Evolutionary conservation across 225 moss, liverwort and hornwort genomes (phyloP).

Genomic region (Lunularia cruciata): DNA sequence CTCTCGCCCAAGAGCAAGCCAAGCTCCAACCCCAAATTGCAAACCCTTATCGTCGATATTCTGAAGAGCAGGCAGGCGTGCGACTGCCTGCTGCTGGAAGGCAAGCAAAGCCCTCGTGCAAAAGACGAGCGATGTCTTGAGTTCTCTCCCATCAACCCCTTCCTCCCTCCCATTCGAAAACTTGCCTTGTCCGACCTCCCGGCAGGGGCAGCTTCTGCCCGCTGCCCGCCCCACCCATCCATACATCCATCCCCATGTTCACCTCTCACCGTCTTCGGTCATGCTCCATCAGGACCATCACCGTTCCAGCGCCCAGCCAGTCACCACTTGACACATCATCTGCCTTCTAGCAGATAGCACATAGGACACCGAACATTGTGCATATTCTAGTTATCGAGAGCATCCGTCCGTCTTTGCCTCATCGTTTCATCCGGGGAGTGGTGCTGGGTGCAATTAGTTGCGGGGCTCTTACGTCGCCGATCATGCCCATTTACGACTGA

Average conservation of each 20-base stretch:
- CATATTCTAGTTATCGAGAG: no score
- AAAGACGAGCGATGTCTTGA: slow-evolving; percentile 11
- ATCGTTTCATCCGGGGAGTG: no score
- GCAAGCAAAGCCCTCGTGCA: slow-evolving; percentile 24
- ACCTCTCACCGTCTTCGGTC: background rate
- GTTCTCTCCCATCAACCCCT: slow-evolving; percentile 6
- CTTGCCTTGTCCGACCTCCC: background rate
- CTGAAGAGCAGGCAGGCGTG: slow-evolving; percentile 5
- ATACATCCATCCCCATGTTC: slow-evolving; percentile 3
- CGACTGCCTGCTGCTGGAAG: slow-evolving; percentile 25
- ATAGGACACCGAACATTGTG: no score
- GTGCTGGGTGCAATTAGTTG: background rate
- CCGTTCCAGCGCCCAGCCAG: slow-evolving; percentile 20
- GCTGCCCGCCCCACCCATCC: background rate
- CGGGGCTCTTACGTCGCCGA: background rate
- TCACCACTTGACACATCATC: slow-evolving; percentile 13
- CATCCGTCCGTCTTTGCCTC: no score
- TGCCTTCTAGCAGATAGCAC: no score
- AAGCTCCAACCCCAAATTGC: background rate
- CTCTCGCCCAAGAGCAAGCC: background rate
- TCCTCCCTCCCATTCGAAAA: background rate
- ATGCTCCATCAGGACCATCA: slow-evolving; percentile 1
- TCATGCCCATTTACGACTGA: slow-evolving; percentile 2
- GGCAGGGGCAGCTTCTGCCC: slow-evolving; percentile 8
- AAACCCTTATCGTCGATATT: slow-evolving; percentile 8